Evolutionary conservation across 495 filamentous ascomycete species (phyloP).

Genomic region (Ascodesmis nigricans): DNA sequence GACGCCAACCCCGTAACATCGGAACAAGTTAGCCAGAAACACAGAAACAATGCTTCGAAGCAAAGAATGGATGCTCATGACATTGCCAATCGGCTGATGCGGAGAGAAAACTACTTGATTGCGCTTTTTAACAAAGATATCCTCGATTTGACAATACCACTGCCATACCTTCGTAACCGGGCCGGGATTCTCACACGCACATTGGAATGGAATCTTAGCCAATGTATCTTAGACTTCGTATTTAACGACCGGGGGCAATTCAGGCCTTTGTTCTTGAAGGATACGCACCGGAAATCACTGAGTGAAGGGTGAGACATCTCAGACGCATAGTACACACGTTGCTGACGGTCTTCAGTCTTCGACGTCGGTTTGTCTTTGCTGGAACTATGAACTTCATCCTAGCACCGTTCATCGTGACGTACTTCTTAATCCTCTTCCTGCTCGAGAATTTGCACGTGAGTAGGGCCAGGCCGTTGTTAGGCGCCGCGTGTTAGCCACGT

Average conservation of each 20-base stretch:
- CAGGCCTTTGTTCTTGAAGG: constrained; percentile 58
- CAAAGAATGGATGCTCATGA: constrained; percentile 91
- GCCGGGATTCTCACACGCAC: constrained; percentile 30
- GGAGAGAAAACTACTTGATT: constrained; percentile 88
- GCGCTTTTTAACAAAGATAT: constrained; percentile 93
- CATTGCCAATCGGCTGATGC: constrained; percentile 92
- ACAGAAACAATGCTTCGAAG: constrained; percentile 48
- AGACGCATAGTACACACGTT: neutral
- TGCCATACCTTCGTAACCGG: constrained; percentile 60
- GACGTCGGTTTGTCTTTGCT: constrained; percentile 52
- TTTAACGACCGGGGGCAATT: constrained; percentile 77
- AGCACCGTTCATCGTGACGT: constrained; percentile 63
- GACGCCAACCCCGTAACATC: constrained; percentile 75
- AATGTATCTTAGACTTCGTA: constrained; percentile 78
- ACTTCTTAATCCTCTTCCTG: constrained; percentile 67
- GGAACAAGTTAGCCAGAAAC: constrained; percentile 29
- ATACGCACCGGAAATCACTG: constrained; percentile 52
- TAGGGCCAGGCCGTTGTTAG: neutral
- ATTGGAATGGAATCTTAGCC: constrained; percentile 69
- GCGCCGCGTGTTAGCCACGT: neutral
- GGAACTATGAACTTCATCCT: constrained; percentile 70
- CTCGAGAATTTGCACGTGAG: constrained; percentile 73
- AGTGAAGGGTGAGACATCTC: constrained; percentile 33
- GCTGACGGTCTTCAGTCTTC: constrained; percentile 28
- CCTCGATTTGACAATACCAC: constrained; percentile 58